phyloP scores from a whole-genome alignment of 805 yeast species.

The Candida anglica region DNA sequence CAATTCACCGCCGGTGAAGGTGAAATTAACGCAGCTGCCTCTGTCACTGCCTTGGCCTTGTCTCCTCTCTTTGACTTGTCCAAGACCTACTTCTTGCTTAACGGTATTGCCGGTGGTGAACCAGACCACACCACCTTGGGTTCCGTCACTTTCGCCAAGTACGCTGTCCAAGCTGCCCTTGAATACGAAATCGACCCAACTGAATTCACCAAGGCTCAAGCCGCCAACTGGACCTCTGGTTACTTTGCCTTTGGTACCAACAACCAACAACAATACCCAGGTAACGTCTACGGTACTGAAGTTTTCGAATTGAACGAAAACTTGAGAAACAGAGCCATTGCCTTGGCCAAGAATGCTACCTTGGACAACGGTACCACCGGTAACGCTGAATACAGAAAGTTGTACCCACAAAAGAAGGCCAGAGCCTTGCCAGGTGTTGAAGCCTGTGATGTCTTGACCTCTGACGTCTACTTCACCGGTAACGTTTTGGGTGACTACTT shows the following conservation, averaged over 20 bases:
- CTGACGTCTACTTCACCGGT: conserved; percentile 61
- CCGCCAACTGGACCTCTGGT: conserved; percentile 54
- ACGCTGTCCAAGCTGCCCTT: conserved; percentile 57
- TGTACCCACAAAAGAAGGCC: conserved; percentile 51
- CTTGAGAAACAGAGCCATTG: conserved; percentile 55
- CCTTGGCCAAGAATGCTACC: conserved; percentile 43
- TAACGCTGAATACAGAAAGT: conserved; percentile 43
- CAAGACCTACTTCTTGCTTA: conserved; percentile 57
- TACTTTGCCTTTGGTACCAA: conserved; percentile 54
- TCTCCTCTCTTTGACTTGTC: conserved; percentile 54
- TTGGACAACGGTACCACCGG: conserved; percentile 43
- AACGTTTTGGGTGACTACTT: conserved; percentile 47
- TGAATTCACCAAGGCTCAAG: conserved; percentile 27
- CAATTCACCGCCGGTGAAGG: conserved; percentile 68
- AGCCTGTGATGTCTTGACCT: conserved; percentile 57
- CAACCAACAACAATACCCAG: conserved; percentile 48
- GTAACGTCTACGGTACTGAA: conserved; percentile 58
- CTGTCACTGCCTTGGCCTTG: conserved; percentile 51
- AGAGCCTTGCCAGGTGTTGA: conserved; percentile 41
- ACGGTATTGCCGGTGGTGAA: conserved; percentile 66
- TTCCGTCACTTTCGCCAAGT: conserved; percentile 56
- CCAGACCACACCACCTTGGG: conserved; percentile 56
- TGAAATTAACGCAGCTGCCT: conserved; percentile 62
- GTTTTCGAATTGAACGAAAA: conserved; percentile 58
- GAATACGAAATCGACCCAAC: conserved; percentile 56